Evolutionary conservation across 140 eudicot genomes (phyloP), one percentile per base, ranked within the genome.

Genomic region (Oenanthe javanica): DNA sequence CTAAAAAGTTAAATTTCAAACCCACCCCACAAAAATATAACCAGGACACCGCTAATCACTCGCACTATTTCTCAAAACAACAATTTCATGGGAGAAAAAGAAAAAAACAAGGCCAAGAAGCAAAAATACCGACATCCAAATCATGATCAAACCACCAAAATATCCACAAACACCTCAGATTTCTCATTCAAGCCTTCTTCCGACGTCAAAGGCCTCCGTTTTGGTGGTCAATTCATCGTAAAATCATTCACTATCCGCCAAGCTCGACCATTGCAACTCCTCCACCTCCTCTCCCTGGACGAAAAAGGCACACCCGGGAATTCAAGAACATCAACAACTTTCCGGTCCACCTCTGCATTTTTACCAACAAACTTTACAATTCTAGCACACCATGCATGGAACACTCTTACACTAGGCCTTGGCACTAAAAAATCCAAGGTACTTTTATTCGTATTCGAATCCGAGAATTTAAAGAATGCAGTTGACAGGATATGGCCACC

Each of bases 241-340:
- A 95, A 92, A 81, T 95, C 97, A 81, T 95, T 95, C 93, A 95
- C 99, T 50, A 85, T 95, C 86, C 96, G 99, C 83, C 97, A 97
- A 38, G 94, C 97, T 0, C 86, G 87, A 7, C 96, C 92, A 2
- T 84, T 76, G 3, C 97, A 95, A 79, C 89, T 95, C 89, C 89
- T 89, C 81, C 93, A 88, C 82, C 91, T 95, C 87, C 91, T 95
- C 31, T 90, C 94, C 42, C 91, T 90, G 6, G 36, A 64, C 84
- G 38, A 40, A 79, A 77, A 47, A 42, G 79, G 72, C 78, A 80
- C 77, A 78, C 76, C 81, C 67, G 51, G 74, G n/a, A 31, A 67
- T 67, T 31, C 85, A 67, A 80, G 21, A 82, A 84, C 36, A 71
- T 71, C 77, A 4, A 64, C 78, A 6, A 75, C 83, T 12, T 84